phyloP scores from a whole-genome alignment of 2,329 filamentous ascomycete species.

The Diaporthe amygdali region DNA sequence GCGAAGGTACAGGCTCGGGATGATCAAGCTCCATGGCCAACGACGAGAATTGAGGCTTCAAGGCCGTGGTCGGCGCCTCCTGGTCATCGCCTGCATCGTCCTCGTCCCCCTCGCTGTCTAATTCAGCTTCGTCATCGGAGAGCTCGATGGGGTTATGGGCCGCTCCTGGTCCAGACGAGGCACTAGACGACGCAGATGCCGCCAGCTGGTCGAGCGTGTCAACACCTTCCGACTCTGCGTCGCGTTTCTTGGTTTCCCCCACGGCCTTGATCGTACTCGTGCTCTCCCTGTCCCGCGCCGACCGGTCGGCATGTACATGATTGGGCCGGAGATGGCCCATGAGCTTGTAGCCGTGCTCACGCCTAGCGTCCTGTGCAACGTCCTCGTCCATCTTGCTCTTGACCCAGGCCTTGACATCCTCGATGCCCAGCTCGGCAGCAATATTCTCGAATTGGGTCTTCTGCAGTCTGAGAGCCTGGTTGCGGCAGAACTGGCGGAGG shows the following conservation, averaged over 20 bases:
- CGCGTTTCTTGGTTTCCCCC: background rate
- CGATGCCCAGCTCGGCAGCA: slow-evolving; percentile 14
- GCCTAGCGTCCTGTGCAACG: slow-evolving; percentile 3
- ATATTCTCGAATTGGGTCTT: slow-evolving; percentile 20
- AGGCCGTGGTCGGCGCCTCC: background rate
- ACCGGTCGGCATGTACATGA: background rate
- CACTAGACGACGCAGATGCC: background rate
- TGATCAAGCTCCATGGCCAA: background rate
- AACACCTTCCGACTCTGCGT: background rate
- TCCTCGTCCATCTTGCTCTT: slow-evolving; percentile 22
- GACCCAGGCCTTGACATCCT: slow-evolving; percentile 11
- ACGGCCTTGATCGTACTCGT: background rate
- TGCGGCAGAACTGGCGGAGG: slow-evolving; percentile 2
- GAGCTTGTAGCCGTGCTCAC: slow-evolving; percentile 10
- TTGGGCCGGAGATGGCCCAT: slow-evolving; percentile 17
- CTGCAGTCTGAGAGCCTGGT: background rate
- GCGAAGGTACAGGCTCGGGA: background rate
- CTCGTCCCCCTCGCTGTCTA: background rate
- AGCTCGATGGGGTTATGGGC: background rate
- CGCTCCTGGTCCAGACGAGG: background rate
- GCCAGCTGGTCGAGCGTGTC: background rate
- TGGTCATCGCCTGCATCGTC: background rate
- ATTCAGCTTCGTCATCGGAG: background rate
- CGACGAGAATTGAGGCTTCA: background rate
- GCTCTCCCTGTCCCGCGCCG: background rate